Base-by-base conservation (phyloP, 345 rosid species). In the Bruguiera gymnorhiza region DNA sequence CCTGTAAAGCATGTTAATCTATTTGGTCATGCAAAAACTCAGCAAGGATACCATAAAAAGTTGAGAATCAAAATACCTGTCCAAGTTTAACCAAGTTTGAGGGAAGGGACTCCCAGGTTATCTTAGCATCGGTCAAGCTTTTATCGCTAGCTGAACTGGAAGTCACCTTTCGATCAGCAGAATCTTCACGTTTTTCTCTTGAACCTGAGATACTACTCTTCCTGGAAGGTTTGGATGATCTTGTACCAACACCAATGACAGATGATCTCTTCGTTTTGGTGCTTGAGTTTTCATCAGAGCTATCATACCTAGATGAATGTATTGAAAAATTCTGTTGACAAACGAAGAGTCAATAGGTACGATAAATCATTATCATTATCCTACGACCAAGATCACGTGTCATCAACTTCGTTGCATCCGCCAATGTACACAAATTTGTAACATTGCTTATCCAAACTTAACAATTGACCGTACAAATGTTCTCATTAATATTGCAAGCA, bases 61-160 rank as follows among this genome's bases (percentile, higher is more conserved):
- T 60, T 15, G 64, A n/a, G 50, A 30, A 64, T 29, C 24, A 5
- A 20, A 31, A 36, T 78, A 86, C 95, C 91, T 83, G 86, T 57
- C 96, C 93, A 1, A 85, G 89, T 71, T 85, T 75, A 27, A 78
- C 79, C 53, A 89, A 72, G 48, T 69, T 70, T 6, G 89, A 70
- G 62, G 96, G 86, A 73, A 89, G 86, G 32, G 83, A 71, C 62
- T 79, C 82, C 93, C 91, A 85, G 23, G 81, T 51, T 62, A 82
- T 82, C 69, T 69, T 72, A 60, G 70, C 72, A 57, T 82, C 88
- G 34, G 62, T 68, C 23, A 77, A 65, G 63, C 43, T 69, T 65
- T 73, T 77, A 19, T 82, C 74, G 9, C 30, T 36, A 13, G 46
- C 43, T 36, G 76, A 57, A 19, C 51, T 52, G 2, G 32, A 31